Conservation (phyloP, 306 rosid species). For the Vigna mungo region DNA sequence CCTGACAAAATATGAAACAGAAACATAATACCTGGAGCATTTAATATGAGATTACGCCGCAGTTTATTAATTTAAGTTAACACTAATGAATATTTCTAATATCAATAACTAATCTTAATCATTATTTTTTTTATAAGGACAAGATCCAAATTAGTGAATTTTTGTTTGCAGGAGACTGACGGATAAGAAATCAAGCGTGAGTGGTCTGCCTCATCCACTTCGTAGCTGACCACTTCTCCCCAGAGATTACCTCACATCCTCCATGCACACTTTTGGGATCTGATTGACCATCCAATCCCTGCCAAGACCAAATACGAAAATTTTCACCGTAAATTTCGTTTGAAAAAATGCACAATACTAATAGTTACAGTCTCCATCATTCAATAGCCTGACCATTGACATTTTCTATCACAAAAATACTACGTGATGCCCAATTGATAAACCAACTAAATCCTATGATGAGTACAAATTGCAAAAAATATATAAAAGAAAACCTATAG, state of each 20-base stretch:
- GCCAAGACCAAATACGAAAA: slow-evolving; percentile 29
- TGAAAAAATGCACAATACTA: background rate
- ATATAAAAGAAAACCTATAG: background rate
- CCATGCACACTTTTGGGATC: slow-evolving; percentile 61
- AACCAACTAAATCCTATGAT: background rate
- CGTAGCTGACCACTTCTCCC: slow-evolving; percentile 67
- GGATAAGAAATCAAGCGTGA: slow-evolving; percentile 38
- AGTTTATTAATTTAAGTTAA: slow-evolving; percentile 27
- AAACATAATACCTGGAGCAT: slow-evolving; percentile 10
- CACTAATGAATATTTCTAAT: slow-evolving; percentile 15
- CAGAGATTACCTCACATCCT: slow-evolving; percentile 56
- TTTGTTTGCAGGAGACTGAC: background rate
- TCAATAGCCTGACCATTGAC: background rate
- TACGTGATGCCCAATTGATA: background rate
- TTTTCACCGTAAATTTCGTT: background rate
- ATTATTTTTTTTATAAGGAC: slow-evolving; percentile 12
- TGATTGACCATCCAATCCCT: slow-evolving; percentile 63
- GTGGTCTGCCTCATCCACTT: slow-evolving; percentile 61
- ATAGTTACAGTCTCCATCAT: slow-evolving; percentile 8
- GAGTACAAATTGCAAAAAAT: background rate
- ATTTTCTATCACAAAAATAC: slow-evolving; percentile 15
- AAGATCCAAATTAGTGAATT: slow-evolving; percentile 11
- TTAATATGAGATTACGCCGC: slow-evolving; percentile 10
- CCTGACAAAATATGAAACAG: slow-evolving; percentile 7
- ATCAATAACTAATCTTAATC: slow-evolving; percentile 36